These are phyloP conservation scores for Neospermospora avenae DNA, from an alignment of 2,329 filamentous ascomycete genomes.

Conservation along the genomic window DNA sequence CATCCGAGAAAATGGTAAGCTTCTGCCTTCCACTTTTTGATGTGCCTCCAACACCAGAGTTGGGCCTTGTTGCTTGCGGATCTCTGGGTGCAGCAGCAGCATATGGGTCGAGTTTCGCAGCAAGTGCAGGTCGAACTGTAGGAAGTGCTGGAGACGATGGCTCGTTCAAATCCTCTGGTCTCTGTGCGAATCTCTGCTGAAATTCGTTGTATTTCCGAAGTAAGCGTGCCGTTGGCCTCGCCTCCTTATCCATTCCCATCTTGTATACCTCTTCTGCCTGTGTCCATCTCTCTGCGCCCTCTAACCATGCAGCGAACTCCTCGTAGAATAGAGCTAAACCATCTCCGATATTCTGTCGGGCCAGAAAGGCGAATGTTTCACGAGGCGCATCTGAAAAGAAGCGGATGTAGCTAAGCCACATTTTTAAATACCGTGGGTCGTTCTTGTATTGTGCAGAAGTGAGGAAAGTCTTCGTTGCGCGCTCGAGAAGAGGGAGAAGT, in stretches of 20 bases:
- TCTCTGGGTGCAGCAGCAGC: slow-evolving; percentile 52
- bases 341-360: slow-evolving; percentile 85
- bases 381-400: slow-evolving; percentile 91
- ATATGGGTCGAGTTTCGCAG: slow-evolving; percentile 83
- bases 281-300: slow-evolving; percentile 75
- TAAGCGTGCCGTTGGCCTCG: slow-evolving; percentile 75
- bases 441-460: slow-evolving; percentile 87
- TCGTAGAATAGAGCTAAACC: slow-evolving; percentile 90
- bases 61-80: slow-evolving; percentile 61
- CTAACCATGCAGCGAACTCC: slow-evolving; percentile 92
- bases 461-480: slow-evolving; percentile 87
- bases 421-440: slow-evolving; percentile 85
- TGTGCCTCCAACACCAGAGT: slow-evolving; percentile 46
- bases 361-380: slow-evolving; percentile 88
- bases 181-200: slow-evolving; percentile 70
- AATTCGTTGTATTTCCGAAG: slow-evolving; percentile 92
- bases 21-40: slow-evolving; percentile 73
- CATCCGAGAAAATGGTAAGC: slow-evolving; percentile 87
- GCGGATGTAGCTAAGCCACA: slow-evolving; percentile 93
- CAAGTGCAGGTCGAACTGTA: slow-evolving; percentile 75
- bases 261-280: slow-evolving; percentile 95
- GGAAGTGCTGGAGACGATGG: slow-evolving; percentile 87
- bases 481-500: slow-evolving; percentile 82
- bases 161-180: slow-evolving; percentile 57
- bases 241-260: slow-evolving; percentile 84